Conservation (phyloP, 2,329 filamentous ascomycete species). For the Didymosphaeria variabile region DNA sequence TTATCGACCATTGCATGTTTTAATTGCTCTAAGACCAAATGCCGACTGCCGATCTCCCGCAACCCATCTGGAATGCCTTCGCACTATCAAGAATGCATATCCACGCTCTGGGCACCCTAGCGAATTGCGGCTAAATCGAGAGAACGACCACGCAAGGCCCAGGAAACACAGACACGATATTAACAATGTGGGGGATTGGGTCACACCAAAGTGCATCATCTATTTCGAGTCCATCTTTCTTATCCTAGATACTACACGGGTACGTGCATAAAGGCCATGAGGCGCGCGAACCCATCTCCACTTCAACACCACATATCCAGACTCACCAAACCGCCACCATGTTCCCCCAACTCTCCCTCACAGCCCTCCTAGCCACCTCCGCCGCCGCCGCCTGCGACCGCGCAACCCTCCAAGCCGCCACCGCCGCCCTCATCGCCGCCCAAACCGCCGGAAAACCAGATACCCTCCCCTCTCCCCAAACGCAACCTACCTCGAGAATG, state of each 20-base stretch:
- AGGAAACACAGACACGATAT: neutral
- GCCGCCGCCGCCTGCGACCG: constrained; percentile 28
- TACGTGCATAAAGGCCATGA: neutral
- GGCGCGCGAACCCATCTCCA: neutral
- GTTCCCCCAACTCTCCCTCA: neutral
- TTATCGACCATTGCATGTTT: neutral
- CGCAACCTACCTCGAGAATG: constrained; percentile 29
- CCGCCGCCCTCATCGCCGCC: constrained; percentile 26
- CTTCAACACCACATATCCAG: neutral
- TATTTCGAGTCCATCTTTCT: neutral
- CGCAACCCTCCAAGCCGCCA: constrained; percentile 23
- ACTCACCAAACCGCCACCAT: neutral
- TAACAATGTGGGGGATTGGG: constrained; percentile 5
- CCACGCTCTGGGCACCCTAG: neutral
- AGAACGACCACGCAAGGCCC: neutral
- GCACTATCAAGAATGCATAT: neutral
- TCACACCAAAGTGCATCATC: neutral
- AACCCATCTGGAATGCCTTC: neutral
- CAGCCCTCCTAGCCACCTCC: constrained; percentile 13
- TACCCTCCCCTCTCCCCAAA: constrained; percentile 20
- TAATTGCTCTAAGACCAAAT: neutral
- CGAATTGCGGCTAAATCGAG: constrained; percentile 8
- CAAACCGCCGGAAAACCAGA: constrained; percentile 25
- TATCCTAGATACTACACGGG: neutral
- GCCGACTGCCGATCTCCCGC: constrained; percentile 3